Evolutionary conservation across 805 yeast species (phyloP), one percentile per base, ranked within the genome.

Genomic region (Saturnispora sekii): DNA sequence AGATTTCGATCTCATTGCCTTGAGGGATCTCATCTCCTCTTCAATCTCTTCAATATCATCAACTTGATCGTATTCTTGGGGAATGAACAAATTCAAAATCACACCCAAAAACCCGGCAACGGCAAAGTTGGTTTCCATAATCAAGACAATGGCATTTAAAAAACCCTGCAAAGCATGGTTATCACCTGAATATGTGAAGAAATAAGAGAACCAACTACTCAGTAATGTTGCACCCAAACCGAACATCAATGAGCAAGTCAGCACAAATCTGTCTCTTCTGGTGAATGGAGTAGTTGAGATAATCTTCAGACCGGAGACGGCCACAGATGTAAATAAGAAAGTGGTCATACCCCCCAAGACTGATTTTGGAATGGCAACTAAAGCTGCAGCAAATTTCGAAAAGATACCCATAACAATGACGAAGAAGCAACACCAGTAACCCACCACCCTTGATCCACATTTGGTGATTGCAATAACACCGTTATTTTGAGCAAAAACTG

Each of bases 381-480:
- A 70, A n/a, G 95, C 88, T 41, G 93, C 94, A 33, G 89, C 88
- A 60, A 85, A 85, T 63, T 85, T 84, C 48, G 94, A 73, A 60
- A 88, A 84, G 35, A 88, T 65, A 35, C 97, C 97, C 95, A 88
- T 86, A 48, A 88, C 62, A 45, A 88, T 58, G 52, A 88, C 67
- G 70, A 84, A 85, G 68, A 85, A 64, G 51, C 69, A 65, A 53
- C 67, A 62, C 69, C 69, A 65, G 53, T 65, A 65, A 45, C 69
- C 97, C 30, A 76, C 84, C 41, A 73, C 69, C 66, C 94, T 75
- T 56, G 85, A 80, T 40, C 96, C 96, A 66, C 96, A 87, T 62
- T 85, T 86, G 40, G 96, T 89, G 61, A 89, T 73, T 35, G 95
- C 81, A 53, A 88, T 87, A 47, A 88, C 96, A 70, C 96, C 96